Percentiles rank a stretch among this genome's conserved stretches.
These are phyloP conservation scores for Auxenochlorella pyrenoidosa DNA, from an alignment of 139 green algal genomes.

Conservation along the genomic window DNA sequence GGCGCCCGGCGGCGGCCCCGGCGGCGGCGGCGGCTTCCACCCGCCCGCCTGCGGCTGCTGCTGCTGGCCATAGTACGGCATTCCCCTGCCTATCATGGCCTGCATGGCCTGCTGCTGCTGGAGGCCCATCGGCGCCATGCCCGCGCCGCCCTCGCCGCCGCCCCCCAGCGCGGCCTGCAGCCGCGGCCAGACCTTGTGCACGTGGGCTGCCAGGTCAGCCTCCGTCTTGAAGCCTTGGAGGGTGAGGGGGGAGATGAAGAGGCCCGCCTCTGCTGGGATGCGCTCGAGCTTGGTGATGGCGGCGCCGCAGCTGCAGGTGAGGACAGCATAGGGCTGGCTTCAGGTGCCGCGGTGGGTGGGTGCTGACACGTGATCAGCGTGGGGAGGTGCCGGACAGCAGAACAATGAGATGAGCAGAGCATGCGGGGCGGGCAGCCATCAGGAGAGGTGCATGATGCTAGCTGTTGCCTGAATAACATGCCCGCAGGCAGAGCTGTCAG, in stretches of 20 bases:
- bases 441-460: too few relatives aligned
- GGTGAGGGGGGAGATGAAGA: slow-evolving; percentile 78
- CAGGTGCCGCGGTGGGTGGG: too few relatives aligned
- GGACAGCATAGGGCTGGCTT: too few relatives aligned
- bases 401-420: too few relatives aligned
- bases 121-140: background rate
- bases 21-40: slow-evolving; percentile 20
- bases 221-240: slow-evolving; percentile 51
- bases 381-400: too few relatives aligned
- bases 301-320: slow-evolving; percentile 59
- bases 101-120: too few relatives aligned
- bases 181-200: slow-evolving; percentile 35
- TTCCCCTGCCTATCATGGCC: background rate
- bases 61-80: background rate
- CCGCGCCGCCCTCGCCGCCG: background rate
- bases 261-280: slow-evolving; percentile 50
- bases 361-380: too few relatives aligned
- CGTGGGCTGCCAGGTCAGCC: slow-evolving; percentile 64
- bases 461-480: too few relatives aligned
- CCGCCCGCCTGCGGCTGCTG: slow-evolving; percentile 13
- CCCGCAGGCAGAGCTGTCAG: too few relatives aligned
- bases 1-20: background rate
- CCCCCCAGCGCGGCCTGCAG: background rate
- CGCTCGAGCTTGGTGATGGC: slow-evolving; percentile 70
- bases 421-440: too few relatives aligned